Base-by-base conservation (phyloP, 2,329 filamentous ascomycete genomes). In the Verticillium zaregamsianum region DNA sequence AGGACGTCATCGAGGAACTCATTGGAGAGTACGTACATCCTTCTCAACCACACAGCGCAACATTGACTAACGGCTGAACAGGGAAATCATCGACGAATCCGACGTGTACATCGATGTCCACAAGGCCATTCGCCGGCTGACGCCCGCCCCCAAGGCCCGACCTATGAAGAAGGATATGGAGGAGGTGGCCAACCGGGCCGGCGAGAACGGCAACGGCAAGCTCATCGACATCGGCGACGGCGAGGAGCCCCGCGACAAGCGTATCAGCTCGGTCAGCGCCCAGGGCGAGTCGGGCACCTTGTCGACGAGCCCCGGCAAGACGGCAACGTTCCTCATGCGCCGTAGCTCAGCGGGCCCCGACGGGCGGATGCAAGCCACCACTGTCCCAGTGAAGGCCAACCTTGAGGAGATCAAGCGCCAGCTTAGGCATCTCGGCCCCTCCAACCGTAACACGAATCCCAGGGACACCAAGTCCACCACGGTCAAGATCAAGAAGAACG, bases 31-130 rank as follows among this genome's bases (percentile, higher is more conserved):
- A 81, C 76, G 91, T 87, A 55, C 54, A 7, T 23, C 31, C 35
- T 54, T 57, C 52, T 52, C 40, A 11, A 58, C 49, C 37, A 66
- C 71, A 63, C 28, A 28, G 28, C 3, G 71, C 64, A 12, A 39
- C 31, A 59, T 57, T 35, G 33, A 37, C 62, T 72, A 60, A 76
- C 70, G 9, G 17, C 15, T 11, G 2, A 31, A 39, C 62, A 93
- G 91, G 80, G 95, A 99, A 83, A 99, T 98, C 66, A 96, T 99
- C 65, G 95, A 99, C 73, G 95, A 99, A 75, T 98, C 94, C 0
- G 95, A 99, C 75, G 95, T 99, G 12, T 99, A 96, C 71, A 90
- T 99, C 66, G 95, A 99, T 74, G 93, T 99, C 2, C 95, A 98
- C 81, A 98, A 98, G 79, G 95, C 95, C 25, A 97, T 99, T 68